Percentiles rank a stretch among this genome's conserved stretches.
Evolutionary conservation across 2,329 filamentous ascomycete genomes (phyloP).

Genomic region (Colletotrichum camelliae): DNA sequence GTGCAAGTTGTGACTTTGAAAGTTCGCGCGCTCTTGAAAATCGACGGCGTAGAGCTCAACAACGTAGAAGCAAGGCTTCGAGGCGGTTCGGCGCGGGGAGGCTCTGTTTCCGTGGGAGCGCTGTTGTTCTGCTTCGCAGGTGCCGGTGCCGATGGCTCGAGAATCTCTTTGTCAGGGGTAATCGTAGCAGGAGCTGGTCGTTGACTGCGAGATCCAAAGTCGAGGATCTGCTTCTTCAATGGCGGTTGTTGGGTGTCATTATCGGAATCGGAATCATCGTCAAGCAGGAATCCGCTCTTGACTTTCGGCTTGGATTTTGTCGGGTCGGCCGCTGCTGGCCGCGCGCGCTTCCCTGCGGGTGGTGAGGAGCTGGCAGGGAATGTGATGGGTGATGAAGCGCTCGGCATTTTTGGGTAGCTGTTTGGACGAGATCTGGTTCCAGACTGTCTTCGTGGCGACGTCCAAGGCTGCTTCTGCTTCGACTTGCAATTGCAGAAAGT

Average conservation of each 20-base stretch:
- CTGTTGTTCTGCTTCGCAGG: neutral
- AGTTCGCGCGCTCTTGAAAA: slow-evolving; percentile 18
- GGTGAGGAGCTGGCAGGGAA: slow-evolving; percentile 58
- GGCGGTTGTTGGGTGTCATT: slow-evolving; percentile 14
- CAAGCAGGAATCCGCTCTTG: slow-evolving; percentile 43
- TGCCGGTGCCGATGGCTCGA: neutral
- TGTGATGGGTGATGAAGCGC: slow-evolving; percentile 63
- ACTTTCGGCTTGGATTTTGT: slow-evolving; percentile 33
- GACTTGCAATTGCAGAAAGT: neutral
- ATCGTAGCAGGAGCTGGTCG: neutral
- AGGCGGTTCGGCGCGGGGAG: neutral
- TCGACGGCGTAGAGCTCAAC: slow-evolving; percentile 24
- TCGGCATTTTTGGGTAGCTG: slow-evolving; percentile 50
- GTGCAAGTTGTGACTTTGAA: slow-evolving; percentile 59
- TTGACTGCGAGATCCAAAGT: slow-evolving; percentile 1
- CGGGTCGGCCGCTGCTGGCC: slow-evolving; percentile 38
- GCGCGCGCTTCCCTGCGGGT: slow-evolving; percentile 37
- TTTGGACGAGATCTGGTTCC: neutral
- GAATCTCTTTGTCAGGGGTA: neutral
- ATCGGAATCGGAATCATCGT: slow-evolving; percentile 38
- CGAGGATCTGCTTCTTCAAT: slow-evolving; percentile 23
- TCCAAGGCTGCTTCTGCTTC: neutral
- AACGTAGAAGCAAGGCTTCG: neutral
- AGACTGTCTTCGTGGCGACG: neutral
- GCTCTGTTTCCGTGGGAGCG: neutral